Evolutionary conservation across 2,329 filamentous ascomycete genomes (phyloP).

Genomic region (Elsinoe ampelina): DNA sequence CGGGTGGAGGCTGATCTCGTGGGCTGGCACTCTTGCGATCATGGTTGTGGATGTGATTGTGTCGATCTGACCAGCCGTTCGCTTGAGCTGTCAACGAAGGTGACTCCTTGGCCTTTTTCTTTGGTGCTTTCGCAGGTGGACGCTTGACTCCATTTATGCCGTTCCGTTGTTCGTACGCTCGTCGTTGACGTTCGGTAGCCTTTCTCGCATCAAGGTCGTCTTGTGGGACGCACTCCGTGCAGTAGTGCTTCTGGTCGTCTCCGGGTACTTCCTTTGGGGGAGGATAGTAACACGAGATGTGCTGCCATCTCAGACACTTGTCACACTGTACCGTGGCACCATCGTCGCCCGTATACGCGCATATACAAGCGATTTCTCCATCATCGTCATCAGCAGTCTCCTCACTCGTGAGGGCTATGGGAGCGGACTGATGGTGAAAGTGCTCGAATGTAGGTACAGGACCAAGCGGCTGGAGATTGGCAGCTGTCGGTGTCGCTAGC

Average conservation of each 20-base stretch:
- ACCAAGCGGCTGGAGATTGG: slow-evolving; percentile 22
- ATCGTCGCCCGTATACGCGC: slow-evolving; percentile 86
- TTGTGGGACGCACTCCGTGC: slow-evolving; percentile 63
- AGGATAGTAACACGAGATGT: slow-evolving; percentile 94
- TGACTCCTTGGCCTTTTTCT: slow-evolving; percentile 72
- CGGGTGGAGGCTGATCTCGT: slow-evolving; percentile 48
- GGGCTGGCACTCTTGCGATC: slow-evolving; percentile 43
- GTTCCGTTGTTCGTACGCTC: slow-evolving; percentile 38
- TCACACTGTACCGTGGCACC: slow-evolving; percentile 97
- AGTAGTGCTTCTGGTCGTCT: slow-evolving; percentile 61
- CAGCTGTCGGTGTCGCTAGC: slow-evolving; percentile 25
- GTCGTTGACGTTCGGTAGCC: slow-evolving; percentile 23
- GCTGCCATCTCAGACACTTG: slow-evolving; percentile 93
- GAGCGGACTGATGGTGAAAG: slow-evolving; percentile 15
- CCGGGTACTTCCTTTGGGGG: slow-evolving; percentile 55
- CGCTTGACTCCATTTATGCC: slow-evolving; percentile 52
- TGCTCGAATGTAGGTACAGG: slow-evolving; percentile 24
- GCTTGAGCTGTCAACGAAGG: slow-evolving; percentile 47
- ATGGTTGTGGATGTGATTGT: slow-evolving; percentile 29
- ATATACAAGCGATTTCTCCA: slow-evolving; percentile 97
- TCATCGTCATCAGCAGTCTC: slow-evolving; percentile 55
- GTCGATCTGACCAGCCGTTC: slow-evolving; percentile 57
- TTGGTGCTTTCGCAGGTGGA: slow-evolving; percentile 68
- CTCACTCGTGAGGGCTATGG: slow-evolving; percentile 34
- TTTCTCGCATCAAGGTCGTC: slow-evolving; percentile 61